phyloP scores from a whole-genome alignment of 345 rosid species.

The Aquilaria sinensis region DNA sequence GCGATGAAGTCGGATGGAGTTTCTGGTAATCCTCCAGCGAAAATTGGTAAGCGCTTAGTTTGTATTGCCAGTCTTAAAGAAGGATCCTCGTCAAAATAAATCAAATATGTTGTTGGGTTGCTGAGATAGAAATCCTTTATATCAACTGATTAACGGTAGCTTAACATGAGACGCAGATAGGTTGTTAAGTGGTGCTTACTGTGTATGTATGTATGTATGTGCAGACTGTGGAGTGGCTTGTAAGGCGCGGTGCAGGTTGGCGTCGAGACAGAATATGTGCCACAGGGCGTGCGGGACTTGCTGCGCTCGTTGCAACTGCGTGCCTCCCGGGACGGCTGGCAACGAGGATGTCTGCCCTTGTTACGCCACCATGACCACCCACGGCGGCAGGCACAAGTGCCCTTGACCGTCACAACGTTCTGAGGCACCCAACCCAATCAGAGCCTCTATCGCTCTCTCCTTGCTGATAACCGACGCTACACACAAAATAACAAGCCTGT shows the following conservation, averaged over 20 bases:
- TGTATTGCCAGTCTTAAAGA: too few relatives aligned
- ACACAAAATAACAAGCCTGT: too few relatives aligned
- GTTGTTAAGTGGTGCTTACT: neutral
- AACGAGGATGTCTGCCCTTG: constrained; percentile 61
- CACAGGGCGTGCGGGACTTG: constrained; percentile 78
- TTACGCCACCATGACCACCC: constrained; percentile 71
- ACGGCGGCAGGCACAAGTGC: constrained; percentile 72
- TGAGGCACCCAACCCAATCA: too few relatives aligned
- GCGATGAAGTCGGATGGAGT: too few relatives aligned
- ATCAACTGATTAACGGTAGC: too few relatives aligned
- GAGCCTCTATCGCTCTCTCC: too few relatives aligned
- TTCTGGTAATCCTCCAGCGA: neutral
- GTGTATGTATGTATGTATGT: neutral
- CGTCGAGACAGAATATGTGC: constrained; percentile 55
- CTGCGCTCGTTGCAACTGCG: constrained; percentile 71
- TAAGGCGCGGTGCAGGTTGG: constrained; percentile 45
- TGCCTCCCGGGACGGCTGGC: constrained; percentile 78
- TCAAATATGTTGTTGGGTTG: too few relatives aligned
- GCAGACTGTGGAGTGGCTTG: constrained; percentile 66
- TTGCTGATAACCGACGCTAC: too few relatives aligned
- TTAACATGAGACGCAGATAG: too few relatives aligned
- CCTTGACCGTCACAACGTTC: constrained; percentile 22
- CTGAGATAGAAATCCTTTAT: too few relatives aligned
- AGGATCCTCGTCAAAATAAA: too few relatives aligned
- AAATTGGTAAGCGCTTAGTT: constrained; percentile 7